These are phyloP conservation scores for Prunus mume DNA, from an alignment of 306 rosid species.

Conservation along the genomic window DNA sequence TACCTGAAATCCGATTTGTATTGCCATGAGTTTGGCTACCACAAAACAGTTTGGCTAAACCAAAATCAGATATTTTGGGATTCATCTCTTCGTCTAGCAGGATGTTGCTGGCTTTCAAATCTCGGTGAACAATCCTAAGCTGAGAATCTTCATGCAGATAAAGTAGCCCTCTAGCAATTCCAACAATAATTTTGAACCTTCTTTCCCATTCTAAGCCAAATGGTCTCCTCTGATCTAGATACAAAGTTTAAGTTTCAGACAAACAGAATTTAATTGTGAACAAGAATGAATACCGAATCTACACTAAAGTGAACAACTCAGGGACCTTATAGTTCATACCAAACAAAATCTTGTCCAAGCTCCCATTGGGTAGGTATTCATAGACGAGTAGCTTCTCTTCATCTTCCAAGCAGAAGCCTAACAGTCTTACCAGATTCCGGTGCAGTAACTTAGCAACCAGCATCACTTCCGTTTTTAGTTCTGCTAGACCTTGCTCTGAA, in stretches of 20 bases:
- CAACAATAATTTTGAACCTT: conserved; percentile 28
- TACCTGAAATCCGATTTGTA: conserved; percentile 34
- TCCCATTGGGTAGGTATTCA: conserved; percentile 31
- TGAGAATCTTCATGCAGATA: conserved; percentile 37
- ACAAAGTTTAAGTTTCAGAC: neutral
- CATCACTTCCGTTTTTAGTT: conserved; percentile 25
- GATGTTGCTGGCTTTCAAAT: conserved; percentile 35
- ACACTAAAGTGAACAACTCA: neutral
- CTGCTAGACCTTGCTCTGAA: conserved; percentile 20
- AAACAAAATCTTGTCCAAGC: conserved; percentile 30
- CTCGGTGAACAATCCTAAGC: conserved; percentile 27
- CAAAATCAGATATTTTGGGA: conserved; percentile 35
- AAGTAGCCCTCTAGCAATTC: conserved; percentile 27
- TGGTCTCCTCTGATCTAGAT: conserved; percentile 17
- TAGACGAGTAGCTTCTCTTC: conserved; percentile 34
- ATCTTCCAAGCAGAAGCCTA: conserved; percentile 35
- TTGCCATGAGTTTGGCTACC: conserved; percentile 34
- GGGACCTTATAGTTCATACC: conserved; percentile 13
- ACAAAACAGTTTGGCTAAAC: conserved; percentile 28
- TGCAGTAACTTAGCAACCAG: conserved; percentile 28
- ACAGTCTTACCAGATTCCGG: conserved; percentile 21
- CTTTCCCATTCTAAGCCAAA: conserved; percentile 28
- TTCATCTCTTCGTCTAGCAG: conserved; percentile 32
- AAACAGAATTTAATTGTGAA: neutral
- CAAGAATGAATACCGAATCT: neutral